A percentile compares a stretch with the other conserved stretches of the same genome.
Evolutionary conservation across 306 rosid genomes (phyloP).

Genomic region (Prinsepia uniflora): DNA sequence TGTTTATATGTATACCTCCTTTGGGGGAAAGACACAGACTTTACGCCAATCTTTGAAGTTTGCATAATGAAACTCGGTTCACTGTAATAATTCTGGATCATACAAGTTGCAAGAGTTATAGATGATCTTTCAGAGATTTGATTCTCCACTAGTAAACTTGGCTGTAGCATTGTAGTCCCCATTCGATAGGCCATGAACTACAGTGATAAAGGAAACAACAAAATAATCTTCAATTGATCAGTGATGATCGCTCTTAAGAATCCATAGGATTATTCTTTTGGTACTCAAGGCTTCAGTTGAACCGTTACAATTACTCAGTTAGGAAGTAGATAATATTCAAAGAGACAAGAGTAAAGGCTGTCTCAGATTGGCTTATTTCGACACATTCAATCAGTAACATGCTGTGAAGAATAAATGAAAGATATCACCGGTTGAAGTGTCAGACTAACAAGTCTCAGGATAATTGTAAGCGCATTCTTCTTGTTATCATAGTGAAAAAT

Average conservation of each 20-base stretch:
- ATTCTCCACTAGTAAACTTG: constrained; percentile 42
- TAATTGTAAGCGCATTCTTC: too few species aligned
- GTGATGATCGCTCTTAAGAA: background rate
- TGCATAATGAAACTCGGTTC: constrained; percentile 33
- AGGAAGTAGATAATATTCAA: too few species aligned
- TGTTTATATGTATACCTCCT: constrained; percentile 33
- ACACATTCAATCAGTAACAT: too few species aligned
- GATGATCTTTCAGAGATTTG: constrained; percentile 31
- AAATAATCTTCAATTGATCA: background rate
- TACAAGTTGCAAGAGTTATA: constrained; percentile 35
- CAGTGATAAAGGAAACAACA: background rate
- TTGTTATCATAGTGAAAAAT: too few species aligned
- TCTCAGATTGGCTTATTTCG: too few species aligned
- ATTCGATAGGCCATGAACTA: constrained; percentile 48
- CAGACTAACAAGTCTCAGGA: too few species aligned
- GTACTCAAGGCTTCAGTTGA: background rate
- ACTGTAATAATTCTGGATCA: constrained; percentile 34
- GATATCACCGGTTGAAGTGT: too few species aligned
- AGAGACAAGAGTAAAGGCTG: too few species aligned
- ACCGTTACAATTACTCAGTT: background rate
- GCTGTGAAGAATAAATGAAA: too few species aligned
- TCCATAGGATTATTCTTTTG: background rate
- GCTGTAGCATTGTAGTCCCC: constrained; percentile 33
- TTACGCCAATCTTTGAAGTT: constrained; percentile 31
- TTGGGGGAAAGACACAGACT: constrained; percentile 39